Evolutionary conservation across 192 early-diverging fungal species (phyloP), one percentile per base, ranked within the genome.

Genomic region (Dispira parvispora): DNA sequence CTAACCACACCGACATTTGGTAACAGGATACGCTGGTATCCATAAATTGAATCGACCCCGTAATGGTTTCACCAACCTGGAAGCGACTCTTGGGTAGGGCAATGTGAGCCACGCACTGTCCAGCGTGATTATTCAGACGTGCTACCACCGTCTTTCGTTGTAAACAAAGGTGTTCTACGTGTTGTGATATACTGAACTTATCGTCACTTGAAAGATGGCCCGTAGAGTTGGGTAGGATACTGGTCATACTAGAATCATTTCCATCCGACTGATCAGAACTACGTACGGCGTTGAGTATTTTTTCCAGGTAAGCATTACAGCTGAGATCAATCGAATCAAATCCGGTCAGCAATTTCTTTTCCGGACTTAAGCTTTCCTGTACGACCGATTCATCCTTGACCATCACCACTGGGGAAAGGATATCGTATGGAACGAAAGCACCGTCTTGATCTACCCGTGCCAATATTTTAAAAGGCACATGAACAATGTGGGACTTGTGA

Each of bases 31-130:
- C 57, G 3, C 38, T 27, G 21, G 57, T 18, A 2, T 28, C 21
- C n/a, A 43, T 14, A 14, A 13, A 60, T 18, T 18, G 9, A 32
- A 27, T 43, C 21, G 38, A 27, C 1, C 57, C 32, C 13, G 57
- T 43, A 43, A 60, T 27, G 27, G 57, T 60, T 27, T 60, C 57
- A 14, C 57, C 57, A 14, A 60, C 14, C 38, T 60, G 57, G 57
- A n/a, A 60, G 38, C 14, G 13, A 3, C 32, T 12, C 21, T 60
- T 60, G 0, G 57, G 57, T 60, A 60, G 32, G 14, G 42, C 16
- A 21, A 60, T 21, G 8, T 13, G 57, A 43, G 57, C 57, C 13
- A 60, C 57, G 12, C 32, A 13, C 27, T 42, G 57, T 10, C 57
- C 57, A 13, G 26, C 57, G 14, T 16, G 14, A 21, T 60, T 27